Evolutionary conservation across 2,329 filamentous ascomycete genomes (phyloP).

Genomic region (Verticillium klebahnii): DNA sequence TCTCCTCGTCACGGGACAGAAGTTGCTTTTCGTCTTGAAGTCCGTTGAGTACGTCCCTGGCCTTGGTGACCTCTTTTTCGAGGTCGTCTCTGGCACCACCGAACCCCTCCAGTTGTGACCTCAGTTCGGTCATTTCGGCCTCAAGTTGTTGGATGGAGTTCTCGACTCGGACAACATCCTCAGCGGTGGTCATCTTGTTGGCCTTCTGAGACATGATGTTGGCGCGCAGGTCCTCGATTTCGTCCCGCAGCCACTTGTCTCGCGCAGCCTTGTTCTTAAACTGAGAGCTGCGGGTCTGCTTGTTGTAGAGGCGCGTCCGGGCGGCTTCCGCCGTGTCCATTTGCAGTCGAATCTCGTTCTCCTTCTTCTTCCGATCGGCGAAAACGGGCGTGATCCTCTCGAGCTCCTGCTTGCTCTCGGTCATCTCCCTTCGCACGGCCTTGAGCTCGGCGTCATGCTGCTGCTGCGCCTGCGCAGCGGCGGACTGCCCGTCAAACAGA

Average conservation of each 20-base stretch:
- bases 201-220: slow-evolving; percentile 77
- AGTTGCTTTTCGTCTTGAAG: slow-evolving; percentile 83
- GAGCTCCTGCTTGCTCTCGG: slow-evolving; percentile 72
- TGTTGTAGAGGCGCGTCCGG: slow-evolving; percentile 77
- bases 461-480: slow-evolving; percentile 66
- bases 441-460: slow-evolving; percentile 69
- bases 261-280: slow-evolving; percentile 87
- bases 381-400: slow-evolving; percentile 72
- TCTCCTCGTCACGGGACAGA: slow-evolving; percentile 85
- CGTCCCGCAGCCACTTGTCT: slow-evolving; percentile 73
- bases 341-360: slow-evolving; percentile 64
- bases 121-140: slow-evolving; percentile 64
- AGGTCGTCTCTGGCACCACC: slow-evolving; percentile 69
- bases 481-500: slow-evolving; percentile 75
- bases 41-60: slow-evolving; percentile 73
- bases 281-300: slow-evolving; percentile 82
- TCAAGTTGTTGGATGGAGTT: slow-evolving; percentile 68
- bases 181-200: slow-evolving; percentile 76
- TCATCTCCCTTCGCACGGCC: slow-evolving; percentile 69
- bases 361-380: slow-evolving; percentile 66
- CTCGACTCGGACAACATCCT: slow-evolving; percentile 73
- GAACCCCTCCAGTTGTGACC: slow-evolving; percentile 72
- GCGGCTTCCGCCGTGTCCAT: slow-evolving; percentile 73
- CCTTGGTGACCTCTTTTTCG: slow-evolving; percentile 67
- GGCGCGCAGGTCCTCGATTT: slow-evolving; percentile 70